Evolutionary conservation across 192 early-diverging fungal species (phyloP), one percentile per base, ranked within the genome.

Genomic region (Coemansia sp.): DNA sequence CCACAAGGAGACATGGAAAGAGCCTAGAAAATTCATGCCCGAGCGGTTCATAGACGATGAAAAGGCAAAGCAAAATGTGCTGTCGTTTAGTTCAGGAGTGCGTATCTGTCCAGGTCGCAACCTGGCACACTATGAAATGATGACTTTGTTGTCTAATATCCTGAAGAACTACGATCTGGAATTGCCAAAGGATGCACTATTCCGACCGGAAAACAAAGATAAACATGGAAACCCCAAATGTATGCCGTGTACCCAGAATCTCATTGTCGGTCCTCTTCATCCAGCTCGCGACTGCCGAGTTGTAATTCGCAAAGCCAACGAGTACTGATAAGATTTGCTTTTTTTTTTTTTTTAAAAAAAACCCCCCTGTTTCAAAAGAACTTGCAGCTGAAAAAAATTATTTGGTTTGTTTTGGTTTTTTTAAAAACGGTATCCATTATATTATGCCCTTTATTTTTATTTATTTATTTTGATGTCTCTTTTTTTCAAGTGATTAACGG

Each of bases 91-190:
- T 59, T 62, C 73, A 0, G 82, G 82, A 5, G 73, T 73, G 15
- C 38, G 82, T 32, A 65, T 74, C 22, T 84, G 81, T 43, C 72
- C 76, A 2, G 81, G 81, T 2, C 65, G 73, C 20, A 72, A 75
- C n/a, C 34, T 83, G 18, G 81, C 81, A 11, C 59, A 52, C 15
- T 71, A 53, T 37, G 75, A 83, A 51, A 67, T 78, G 64, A 48
- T 74, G 55, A 63, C 70, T 0, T 68, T 67, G 2, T 7, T 74
- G n/a, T 72, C 72, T 1, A 78, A 70, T 20, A 15, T 83, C 0
- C 56, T 83, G 5, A 65, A 67, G 34, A 35, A 75, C 61, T 83
- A 74, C 33, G 72, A 78, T 36, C 68, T 75, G 45, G 55, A 43
- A 12, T 8, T 74, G 35, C 65, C 72, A 0, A 6, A 18, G 1